Evolutionary conservation across 2,329 filamentous ascomycete genomes (phyloP), one percentile per base, ranked within the genome.

Genomic region (Spiromastix sp.): DNA sequence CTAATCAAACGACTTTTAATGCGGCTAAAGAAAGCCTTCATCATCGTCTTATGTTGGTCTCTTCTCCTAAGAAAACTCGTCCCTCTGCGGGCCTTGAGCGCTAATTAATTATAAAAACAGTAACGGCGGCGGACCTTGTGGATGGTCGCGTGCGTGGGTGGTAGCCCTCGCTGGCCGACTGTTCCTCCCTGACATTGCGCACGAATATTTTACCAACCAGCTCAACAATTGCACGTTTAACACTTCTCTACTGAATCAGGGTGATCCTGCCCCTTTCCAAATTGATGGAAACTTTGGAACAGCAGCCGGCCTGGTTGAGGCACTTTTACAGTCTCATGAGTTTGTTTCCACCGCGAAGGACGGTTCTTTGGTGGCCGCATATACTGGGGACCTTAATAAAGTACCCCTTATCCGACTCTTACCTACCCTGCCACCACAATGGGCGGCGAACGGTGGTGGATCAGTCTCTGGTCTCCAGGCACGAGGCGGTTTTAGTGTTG

Each of bases 261-360:
- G 58, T 19, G 37, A 30, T n/a, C 12, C 40, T 26, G 57, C 59
- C 1, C 52, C 56, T 3, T 68, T 68, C 41, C 65, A 68, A 39
- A 65, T 67, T 15, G 65, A 70, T 42, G 65, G 66, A 0, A 70
- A 69, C 36, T 64, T 68, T 36, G 66, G 64, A 2, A 60, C 59
- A 2, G 57, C 59, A 11, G 58, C 60, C 9, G 66, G 59, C 1
- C 57, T 69, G 9, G 43, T 60, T 0, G 65, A 68, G 45, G 61
- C 60, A 45, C 41, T 67, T n/a, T 40, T 67, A 10, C 63, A 68
- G 42, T 52, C 42, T 46, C 48, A 28, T 50, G n/a, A n/a, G n/a
- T n/a, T n/a, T n/a, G n/a, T n/a, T n/a, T n/a, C n/a, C n/a, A n/a
- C n/a, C n/a, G n/a, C n/a, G n/a, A n/a, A n/a, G n/a, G n/a, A n/a